A percentile compares a stretch with the other conserved stretches of the same genome.
These are phyloP conservation scores for Candida neerlandica DNA, from an alignment of 1,139 yeast genomes.

Conservation along the genomic window DNA sequence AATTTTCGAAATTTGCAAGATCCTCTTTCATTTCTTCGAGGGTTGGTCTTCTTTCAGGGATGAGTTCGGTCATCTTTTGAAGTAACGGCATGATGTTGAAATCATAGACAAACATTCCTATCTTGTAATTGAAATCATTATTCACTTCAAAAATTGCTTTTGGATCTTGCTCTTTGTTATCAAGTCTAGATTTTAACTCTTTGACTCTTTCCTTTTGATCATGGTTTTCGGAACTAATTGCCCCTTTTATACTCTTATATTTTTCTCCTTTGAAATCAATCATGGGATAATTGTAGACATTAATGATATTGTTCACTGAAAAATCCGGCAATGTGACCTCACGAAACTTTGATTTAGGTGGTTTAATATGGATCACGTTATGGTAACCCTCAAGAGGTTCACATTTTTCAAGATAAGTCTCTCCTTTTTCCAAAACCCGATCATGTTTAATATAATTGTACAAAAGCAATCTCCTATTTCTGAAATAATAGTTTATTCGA, in stretches of 20 bases:
- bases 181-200: slow-evolving; percentile 12
- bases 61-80: slow-evolving; percentile 4
- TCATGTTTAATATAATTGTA: slow-evolving; percentile 23
- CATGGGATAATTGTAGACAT: slow-evolving; percentile 27
- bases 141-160: neutral
- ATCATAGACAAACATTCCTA: slow-evolving; percentile 28
- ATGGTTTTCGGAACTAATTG: slow-evolving; percentile 16
- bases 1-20: slow-evolving; percentile 11
- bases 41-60: neutral
- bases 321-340: slow-evolving; percentile 28
- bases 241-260: slow-evolving; percentile 8
- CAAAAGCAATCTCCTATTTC: slow-evolving; percentile 27
- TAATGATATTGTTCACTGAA: slow-evolving; percentile 20
- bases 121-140: slow-evolving; percentile 21
- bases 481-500: slow-evolving; percentile 33
- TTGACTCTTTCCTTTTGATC: slow-evolving; percentile 16
- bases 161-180: neutral
- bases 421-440: slow-evolving; percentile 21
- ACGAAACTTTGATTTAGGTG: slow-evolving; percentile 24
- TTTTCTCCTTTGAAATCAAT: slow-evolving; percentile 12
- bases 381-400: slow-evolving; percentile 13
- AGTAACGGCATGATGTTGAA: slow-evolving; percentile 16
- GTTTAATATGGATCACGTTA: slow-evolving; percentile 21
- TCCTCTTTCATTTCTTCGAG: neutral
- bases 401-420: slow-evolving; percentile 20